Base-by-base conservation (phyloP, 1,284 basidiomycete genomes). In the Mycena citricolor region DNA sequence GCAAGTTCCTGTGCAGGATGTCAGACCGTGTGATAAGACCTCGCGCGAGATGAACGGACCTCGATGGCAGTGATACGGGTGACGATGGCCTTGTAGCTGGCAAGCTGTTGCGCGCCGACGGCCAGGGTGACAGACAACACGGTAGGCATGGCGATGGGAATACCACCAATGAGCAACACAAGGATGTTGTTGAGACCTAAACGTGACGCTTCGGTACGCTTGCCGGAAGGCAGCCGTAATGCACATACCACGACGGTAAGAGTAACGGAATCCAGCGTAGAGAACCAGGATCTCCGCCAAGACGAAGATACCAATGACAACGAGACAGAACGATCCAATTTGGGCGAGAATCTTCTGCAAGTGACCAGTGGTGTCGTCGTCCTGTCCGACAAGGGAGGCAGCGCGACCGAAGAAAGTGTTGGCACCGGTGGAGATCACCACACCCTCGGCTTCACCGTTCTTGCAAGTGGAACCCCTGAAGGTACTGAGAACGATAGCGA, bases 31-130 rank as follows among this genome's bases (percentile, higher is more conserved):
- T n/a, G n/a, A n/a, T n/a, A n/a, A n/a, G n/a, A n/a, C n/a, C n/a
- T n/a, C n/a, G n/a, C n/a, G n/a, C n/a, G 60, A 97, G 77, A 69
- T 95, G 5, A 14, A 4, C 17, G 12, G 32, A 21, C 93, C 69
- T 97, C 94, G 52, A 97, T 97, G 57, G 94, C 94, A 24, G 94
- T 97, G 75, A 97, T 97, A 79, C 93, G 91, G 52, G 93, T 95
- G 67, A 97, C 94, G 26, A 10, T 29, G 54, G 93, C 94, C 79
- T 97, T 94, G 81, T 95, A 92, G 78, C 94, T 95, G 61, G 94
- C 94, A 57, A 97, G 86, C 67, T 97, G 94, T 71, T 95, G 92
- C 47, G 94, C 94, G 73, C 94, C 94, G 65, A 97, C 94, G 53
- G 94, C 94, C 63, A 97, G 90, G 26, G 94, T 97, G 70, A 95